phyloP scores from a whole-genome alignment of 331 rosid species.

The Dryas integrifolia region DNA sequence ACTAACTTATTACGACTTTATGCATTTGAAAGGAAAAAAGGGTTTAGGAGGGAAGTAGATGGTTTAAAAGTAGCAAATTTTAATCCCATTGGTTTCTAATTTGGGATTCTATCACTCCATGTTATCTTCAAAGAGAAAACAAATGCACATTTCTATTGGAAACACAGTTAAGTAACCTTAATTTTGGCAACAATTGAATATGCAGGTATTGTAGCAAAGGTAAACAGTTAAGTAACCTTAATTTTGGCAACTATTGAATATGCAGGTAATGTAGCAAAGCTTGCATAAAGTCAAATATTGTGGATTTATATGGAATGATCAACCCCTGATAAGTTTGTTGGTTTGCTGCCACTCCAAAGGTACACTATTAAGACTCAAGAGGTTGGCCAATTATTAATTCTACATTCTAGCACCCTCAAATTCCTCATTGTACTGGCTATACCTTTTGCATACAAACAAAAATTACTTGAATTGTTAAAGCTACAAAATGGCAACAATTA shows the following conservation, averaged over 20 bases:
- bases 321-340: not conserved
- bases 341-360: not conserved
- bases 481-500: constrained; percentile 18
- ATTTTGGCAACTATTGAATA: not conserved
- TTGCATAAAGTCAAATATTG: not conserved
- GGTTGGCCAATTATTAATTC: not conserved
- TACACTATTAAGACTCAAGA: no score
- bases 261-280: not conserved
- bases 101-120: not conserved
- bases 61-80: not conserved
- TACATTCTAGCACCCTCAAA: not conserved
- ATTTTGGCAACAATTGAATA: not conserved
- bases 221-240: not conserved
- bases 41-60: not conserved
- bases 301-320: not conserved
- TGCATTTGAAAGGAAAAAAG: not conserved
- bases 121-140: not conserved
- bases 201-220: no score
- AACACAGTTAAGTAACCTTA: not conserved
- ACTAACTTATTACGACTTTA: not conserved
- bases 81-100: not conserved
- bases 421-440: not conserved
- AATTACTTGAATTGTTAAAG: constrained; percentile 21
- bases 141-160: not conserved
- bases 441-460: constrained; percentile 10